These are phyloP conservation scores for Amborella trichopoda DNA, from an alignment of 164 flowering plant genomes.

Conservation along the genomic window DNA sequence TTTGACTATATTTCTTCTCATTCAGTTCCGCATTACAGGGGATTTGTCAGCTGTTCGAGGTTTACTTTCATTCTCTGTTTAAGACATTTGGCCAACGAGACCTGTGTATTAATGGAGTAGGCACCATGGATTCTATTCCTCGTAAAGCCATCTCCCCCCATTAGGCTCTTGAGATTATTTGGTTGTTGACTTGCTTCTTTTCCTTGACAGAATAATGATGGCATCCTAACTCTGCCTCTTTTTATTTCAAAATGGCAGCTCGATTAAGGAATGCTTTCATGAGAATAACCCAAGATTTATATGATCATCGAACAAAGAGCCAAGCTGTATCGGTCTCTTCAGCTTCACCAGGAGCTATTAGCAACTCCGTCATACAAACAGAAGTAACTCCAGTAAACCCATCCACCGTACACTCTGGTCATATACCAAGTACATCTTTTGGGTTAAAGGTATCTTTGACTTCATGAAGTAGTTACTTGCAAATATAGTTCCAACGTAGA, in stretches of 20 bases:
- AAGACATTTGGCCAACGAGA: constrained; percentile 75
- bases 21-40: constrained; percentile 50
- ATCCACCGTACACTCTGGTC: constrained; percentile 23
- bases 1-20: constrained; percentile 18
- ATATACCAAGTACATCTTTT: constrained; percentile 31
- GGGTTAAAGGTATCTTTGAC: constrained; percentile 68
- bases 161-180: too few species aligned
- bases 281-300: constrained; percentile 65
- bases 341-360: constrained; percentile 34
- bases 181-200: too few species aligned
- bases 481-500: too few species aligned
- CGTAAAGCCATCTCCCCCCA: constrained; percentile 23
- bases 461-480: too few species aligned
- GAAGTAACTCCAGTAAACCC: constrained; percentile 78
- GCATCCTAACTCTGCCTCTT: not conserved
- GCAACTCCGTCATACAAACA: constrained; percentile 28
- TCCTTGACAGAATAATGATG: not conserved
- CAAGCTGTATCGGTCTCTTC: constrained; percentile 23
- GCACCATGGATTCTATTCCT: constrained; percentile 27
- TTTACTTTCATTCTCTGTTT: constrained; percentile 60
- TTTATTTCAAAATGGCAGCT: constrained; percentile 27
- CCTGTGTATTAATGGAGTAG: constrained; percentile 41
- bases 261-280: constrained; percentile 68
- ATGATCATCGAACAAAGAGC: constrained; percentile 78
- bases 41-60: constrained; percentile 80